Percentiles rank a stretch among this genome's conserved stretches.
These are phyloP conservation scores for Xylaria sp. DNA, from an alignment of 2,329 filamentous ascomycete species.

Conservation along the genomic window DNA sequence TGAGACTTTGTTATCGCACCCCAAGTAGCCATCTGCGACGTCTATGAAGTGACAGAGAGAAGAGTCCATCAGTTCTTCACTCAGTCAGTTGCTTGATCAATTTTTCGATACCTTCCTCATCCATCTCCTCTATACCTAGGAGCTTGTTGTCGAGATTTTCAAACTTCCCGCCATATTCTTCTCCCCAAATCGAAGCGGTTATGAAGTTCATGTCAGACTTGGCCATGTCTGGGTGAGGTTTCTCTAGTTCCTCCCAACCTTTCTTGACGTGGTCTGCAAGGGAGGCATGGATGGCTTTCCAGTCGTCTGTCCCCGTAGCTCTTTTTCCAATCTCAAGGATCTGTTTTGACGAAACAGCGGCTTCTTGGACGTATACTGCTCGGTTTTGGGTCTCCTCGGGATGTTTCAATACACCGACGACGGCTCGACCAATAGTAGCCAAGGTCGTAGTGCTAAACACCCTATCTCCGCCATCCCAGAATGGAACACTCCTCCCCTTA, in stretches of 20 bases:
- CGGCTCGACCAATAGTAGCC: conserved; percentile 57
- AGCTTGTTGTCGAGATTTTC: conserved; percentile 60
- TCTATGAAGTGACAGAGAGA: neutral
- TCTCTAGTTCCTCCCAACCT: conserved; percentile 17
- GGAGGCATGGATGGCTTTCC: neutral
- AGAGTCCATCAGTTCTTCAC: neutral
- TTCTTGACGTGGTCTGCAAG: conserved; percentile 2
- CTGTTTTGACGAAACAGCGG: conserved; percentile 20
- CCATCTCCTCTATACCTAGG: conserved; percentile 57
- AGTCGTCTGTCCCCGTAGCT: conserved; percentile 12
- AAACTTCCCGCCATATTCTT: conserved; percentile 54
- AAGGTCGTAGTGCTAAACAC: conserved; percentile 60
- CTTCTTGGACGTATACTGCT: conserved; percentile 56
- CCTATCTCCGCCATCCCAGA: conserved; percentile 62
- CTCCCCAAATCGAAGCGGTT: conserved; percentile 4
- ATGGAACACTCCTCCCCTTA: conserved; percentile 49
- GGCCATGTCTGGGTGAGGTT: conserved; percentile 35
- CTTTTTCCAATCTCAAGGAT: conserved; percentile 25
- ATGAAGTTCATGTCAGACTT: conserved; percentile 5
- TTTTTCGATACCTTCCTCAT: conserved; percentile 52
- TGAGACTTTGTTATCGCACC: too few species aligned
- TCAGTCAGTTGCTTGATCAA: conserved; percentile 8
- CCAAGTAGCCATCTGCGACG: too few species aligned
- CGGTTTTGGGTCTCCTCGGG: conserved; percentile 62
- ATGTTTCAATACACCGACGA: conserved; percentile 59